Base-by-base conservation (phyloP, 257 asterid species). In the Solanum rostratum region DNA sequence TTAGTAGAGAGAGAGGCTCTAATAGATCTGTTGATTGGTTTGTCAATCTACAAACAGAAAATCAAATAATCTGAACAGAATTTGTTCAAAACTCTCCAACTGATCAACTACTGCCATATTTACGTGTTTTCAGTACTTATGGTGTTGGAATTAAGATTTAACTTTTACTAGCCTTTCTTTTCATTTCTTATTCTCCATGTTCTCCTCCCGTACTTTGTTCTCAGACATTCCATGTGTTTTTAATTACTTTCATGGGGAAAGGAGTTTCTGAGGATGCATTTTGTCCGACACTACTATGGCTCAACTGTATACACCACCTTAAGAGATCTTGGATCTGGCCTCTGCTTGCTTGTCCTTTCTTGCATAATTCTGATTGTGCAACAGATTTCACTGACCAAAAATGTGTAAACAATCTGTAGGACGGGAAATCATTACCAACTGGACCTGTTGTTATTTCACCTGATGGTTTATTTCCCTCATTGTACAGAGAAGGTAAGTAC, bases 391-490 rank as follows among this genome's bases (percentile, higher is more conserved):
- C 53, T 83, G 16, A 68, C 16, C 50, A 59, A 43, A 50, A 16
- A 74, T 12, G 7, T 74, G 70, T 79, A 83, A n/a, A 57, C 1
- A 27, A 43, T 66, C 84, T 84, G 91, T 92, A 97, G 99, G 99
- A 97, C 83, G 99, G 99, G 84, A 95, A 94, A 81, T 92, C 97
- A 86, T 89, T 97, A 85, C 99, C 99, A n/a, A 88, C 39, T 80
- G 99, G 99, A 81, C 99, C 99, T 37, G 99, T 97, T 88, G 99
- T 97, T 85, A 97, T 97, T 86, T 97, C 99, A 37, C 99, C 99
- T 2, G 99, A 97, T 86, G 99, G 99, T 85, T 88, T 97, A 87
- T 94, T 97, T 88, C 99, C 99, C 69, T 97, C 99, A 43, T 84
- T 95, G 80, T 94, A 93, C 86, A 92, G 99, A 86, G 99, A 95